Evolutionary conservation across 345 rosid genomes (phyloP), one percentile per base, ranked within the genome.

Genomic region (Litchi chinensis): DNA sequence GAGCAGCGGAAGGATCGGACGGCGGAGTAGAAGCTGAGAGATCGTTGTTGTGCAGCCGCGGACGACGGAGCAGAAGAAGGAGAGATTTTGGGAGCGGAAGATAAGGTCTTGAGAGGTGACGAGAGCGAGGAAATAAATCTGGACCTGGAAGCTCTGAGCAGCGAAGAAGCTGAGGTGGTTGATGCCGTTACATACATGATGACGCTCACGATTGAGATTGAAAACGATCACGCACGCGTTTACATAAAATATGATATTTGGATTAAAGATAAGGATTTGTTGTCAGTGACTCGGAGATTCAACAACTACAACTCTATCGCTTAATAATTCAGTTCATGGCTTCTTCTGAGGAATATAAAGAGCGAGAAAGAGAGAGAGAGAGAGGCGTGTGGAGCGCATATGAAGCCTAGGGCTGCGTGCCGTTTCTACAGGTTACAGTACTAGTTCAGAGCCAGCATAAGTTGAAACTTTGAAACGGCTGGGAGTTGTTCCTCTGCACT

Each of bases 131-230:
- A 80, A 37, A 79, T 69, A 60, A 87, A 65, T 8, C 92, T 77
- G 2, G 90, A 76, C 75, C 93, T 87, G 37, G 90, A 89, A 52
- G 94, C 92, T 77, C 97, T 86, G 69, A 91, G 81, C 83, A 96
- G 77, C 3, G 97, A 84, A 62, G 88, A 85, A 57, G 93, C 88
- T 44, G 91, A 84, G 32, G 89, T 68, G 57, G 90, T 75, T 13
- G 92, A 86, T 43, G 84, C 76, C 32, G 91, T 77, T 90, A 71
- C 71, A 90, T 91, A 86, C 99, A 96, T 94, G 94, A 85, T 84
- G 90, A 75, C 24, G n/a, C 37, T 41, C 22, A 24, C 18, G 37
- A 46, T 46, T 46, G 52, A 46, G 12, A 39, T 8, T 52, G 63
- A 44, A 22, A 54, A 64, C 39, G 79, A 79, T 82, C 86, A 60